These are phyloP conservation scores for Quercus engelmannii DNA, from an alignment of 306 rosid genomes.

Conservation along the genomic window DNA sequence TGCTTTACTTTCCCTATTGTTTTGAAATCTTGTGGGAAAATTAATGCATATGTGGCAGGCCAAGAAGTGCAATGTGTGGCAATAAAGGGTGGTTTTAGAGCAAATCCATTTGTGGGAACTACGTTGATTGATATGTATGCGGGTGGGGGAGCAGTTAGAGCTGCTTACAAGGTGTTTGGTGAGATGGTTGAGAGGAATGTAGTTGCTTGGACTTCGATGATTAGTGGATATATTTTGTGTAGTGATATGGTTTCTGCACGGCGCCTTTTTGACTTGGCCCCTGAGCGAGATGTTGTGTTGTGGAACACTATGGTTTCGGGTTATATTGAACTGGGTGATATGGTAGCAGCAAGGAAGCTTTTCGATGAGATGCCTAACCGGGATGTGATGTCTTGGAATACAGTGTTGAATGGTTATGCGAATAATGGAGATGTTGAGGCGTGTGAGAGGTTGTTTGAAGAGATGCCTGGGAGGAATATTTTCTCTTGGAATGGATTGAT, in stretches of 20 bases:
- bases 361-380: too few relatives aligned
- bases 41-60: constrained; percentile 46
- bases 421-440: too few relatives aligned
- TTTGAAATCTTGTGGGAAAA: constrained; percentile 51
- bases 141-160: constrained; percentile 29
- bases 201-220: constrained; percentile 71
- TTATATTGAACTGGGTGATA: too few relatives aligned
- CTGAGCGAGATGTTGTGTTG: constrained; percentile 49
- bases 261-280: constrained; percentile 56
- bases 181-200: constrained; percentile 67
- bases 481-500: too few relatives aligned
- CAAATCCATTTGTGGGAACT: constrained; percentile 50
- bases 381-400: too few relatives aligned
- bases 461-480: too few relatives aligned
- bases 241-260: constrained; percentile 50
- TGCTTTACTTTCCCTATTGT: constrained; percentile 66
- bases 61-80: constrained; percentile 57
- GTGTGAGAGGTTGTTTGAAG: too few relatives aligned
- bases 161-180: constrained; percentile 60
- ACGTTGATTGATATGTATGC: constrained; percentile 66
- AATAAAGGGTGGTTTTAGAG: constrained; percentile 47
- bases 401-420: too few relatives aligned
- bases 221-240: constrained; percentile 44
- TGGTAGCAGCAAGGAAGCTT: too few relatives aligned
- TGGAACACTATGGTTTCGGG: too few relatives aligned